Conservation (phyloP, 177 flowering plant species). For the Vitis hybrid region DNA sequence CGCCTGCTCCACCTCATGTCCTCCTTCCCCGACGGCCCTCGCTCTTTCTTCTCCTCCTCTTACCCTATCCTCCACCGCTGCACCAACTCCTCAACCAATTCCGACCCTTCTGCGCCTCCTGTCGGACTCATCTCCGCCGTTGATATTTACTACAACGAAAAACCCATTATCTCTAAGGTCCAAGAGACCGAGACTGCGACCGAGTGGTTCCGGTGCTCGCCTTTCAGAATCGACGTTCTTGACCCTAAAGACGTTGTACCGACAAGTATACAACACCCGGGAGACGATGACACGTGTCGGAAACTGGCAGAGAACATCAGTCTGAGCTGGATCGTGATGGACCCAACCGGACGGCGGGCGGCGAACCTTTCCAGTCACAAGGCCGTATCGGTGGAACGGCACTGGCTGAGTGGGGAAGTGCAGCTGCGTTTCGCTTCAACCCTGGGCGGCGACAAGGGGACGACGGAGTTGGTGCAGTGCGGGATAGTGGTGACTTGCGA, state of each 20-base stretch:
- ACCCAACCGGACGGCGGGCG: slow-evolving; percentile 36
- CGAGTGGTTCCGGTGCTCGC: slow-evolving; percentile 54
- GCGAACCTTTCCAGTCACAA: slow-evolving; percentile 43
- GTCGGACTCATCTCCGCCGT: slow-evolving; percentile 55
- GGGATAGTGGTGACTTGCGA: slow-evolving; percentile 50
- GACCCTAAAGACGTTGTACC: slow-evolving; percentile 41
- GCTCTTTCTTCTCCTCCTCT: slow-evolving; percentile 40
- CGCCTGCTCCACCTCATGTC: slow-evolving; percentile 34
- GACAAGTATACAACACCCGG: slow-evolving; percentile 21
- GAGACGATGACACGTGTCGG: slow-evolving; percentile 22
- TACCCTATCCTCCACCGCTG: slow-evolving; percentile 20
- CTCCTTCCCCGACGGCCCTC: slow-evolving; percentile 32
- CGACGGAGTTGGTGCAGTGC: slow-evolving; percentile 37
- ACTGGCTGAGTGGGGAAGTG: slow-evolving; percentile 65
- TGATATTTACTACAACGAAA: slow-evolving; percentile 35
- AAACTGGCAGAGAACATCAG: slow-evolving; percentile 23
- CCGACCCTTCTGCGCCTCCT: slow-evolving; percentile 14
- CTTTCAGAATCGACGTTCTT: slow-evolving; percentile 51
- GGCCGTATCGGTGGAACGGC: slow-evolving; percentile 48
- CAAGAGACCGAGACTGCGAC: slow-evolving; percentile 36
- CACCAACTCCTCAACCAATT: background rate
- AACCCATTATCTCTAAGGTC: slow-evolving; percentile 31
- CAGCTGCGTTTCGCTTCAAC: slow-evolving; percentile 39
- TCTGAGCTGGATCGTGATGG: slow-evolving; percentile 62
- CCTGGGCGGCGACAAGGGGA: slow-evolving; percentile 23